Evolutionary conservation across 495 filamentous ascomycete genomes (phyloP).

Genomic region (Aspergillus sclerotioniger): DNA sequence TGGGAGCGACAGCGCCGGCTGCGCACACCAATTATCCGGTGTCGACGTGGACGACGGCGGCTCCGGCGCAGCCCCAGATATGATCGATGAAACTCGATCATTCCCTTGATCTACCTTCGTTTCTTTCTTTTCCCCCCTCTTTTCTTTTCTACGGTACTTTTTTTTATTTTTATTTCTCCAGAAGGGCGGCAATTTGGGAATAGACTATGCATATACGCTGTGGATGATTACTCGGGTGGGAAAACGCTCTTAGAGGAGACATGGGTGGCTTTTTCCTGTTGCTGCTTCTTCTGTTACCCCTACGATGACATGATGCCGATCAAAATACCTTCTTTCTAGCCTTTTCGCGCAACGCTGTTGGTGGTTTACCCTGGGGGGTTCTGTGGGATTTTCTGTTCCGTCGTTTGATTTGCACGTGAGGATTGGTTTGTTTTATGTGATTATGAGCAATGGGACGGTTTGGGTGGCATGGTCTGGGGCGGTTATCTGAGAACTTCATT

Average conservation of each 20-base stretch:
- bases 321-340: constrained; percentile 16
- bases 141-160: constrained; percentile 8
- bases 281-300: constrained; percentile 11
- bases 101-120: constrained; percentile 9
- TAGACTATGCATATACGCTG: constrained; percentile 26
- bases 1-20: constrained; percentile 27
- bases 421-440: constrained; percentile 18
- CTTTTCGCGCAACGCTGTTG: background rate
- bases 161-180: constrained; percentile 14
- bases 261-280: constrained; percentile 20
- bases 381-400: constrained; percentile 8
- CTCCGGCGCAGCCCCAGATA: constrained; percentile 45
- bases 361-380: background rate
- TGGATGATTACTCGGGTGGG: constrained; percentile 22
- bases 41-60: constrained; percentile 42
- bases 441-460: constrained; percentile 29
- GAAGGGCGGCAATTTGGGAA: constrained; percentile 27
- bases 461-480: constrained; percentile 28
- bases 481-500: constrained; percentile 27
- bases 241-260: constrained; percentile 27
- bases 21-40: constrained; percentile 40
- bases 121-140: constrained; percentile 6
- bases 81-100: constrained; percentile 17
- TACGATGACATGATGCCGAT: constrained; percentile 22
- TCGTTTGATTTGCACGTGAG: constrained; percentile 6